Percentiles rank a stretch among this genome's conserved stretches.
Conservation (phyloP, 1,139 yeast genomes). For the Hanseniaspora gamundiae region DNA sequence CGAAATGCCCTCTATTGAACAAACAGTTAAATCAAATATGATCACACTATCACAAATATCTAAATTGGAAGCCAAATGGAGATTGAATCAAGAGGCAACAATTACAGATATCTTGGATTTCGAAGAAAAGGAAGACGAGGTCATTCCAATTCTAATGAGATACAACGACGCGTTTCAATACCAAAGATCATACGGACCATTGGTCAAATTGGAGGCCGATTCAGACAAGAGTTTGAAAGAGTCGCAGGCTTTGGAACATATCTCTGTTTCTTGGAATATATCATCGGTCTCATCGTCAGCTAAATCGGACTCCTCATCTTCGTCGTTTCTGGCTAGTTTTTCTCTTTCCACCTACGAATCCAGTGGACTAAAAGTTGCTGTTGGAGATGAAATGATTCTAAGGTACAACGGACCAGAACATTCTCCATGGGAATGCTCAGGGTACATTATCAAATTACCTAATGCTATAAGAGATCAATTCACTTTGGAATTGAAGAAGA, state of each 20-base stretch:
- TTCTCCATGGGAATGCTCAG: conserved; percentile 56
- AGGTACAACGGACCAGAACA: conserved; percentile 43
- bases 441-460: conserved; percentile 64
- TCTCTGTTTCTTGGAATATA: conserved; percentile 63
- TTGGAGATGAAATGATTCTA: conserved; percentile 72
- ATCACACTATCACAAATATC: conserved; percentile 57
- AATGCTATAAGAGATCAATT: conserved; percentile 56
- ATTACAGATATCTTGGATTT: conserved; percentile 42
- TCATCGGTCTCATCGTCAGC: conserved; percentile 36
- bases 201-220: conserved; percentile 72
- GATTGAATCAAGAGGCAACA: conserved; percentile 56
- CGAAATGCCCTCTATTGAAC: conserved; percentile 41
- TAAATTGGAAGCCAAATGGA: conserved; percentile 74
- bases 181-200: conserved; percentile 76
- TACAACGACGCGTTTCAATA: conserved; percentile 80
- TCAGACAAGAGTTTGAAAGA: conserved; percentile 66
- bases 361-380: conserved; percentile 59
- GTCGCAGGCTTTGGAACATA: conserved; percentile 64
- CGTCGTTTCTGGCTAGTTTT: conserved; percentile 56
- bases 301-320: background rate
- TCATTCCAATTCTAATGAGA: conserved; percentile 61
- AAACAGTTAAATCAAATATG: conserved; percentile 38
- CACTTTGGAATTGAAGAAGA: conserved; percentile 49
- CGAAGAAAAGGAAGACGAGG: conserved; percentile 46
- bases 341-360: conserved; percentile 55